Conservation (phyloP, 1,284 basidiomycete species). For the Fistulina hepatica region DNA sequence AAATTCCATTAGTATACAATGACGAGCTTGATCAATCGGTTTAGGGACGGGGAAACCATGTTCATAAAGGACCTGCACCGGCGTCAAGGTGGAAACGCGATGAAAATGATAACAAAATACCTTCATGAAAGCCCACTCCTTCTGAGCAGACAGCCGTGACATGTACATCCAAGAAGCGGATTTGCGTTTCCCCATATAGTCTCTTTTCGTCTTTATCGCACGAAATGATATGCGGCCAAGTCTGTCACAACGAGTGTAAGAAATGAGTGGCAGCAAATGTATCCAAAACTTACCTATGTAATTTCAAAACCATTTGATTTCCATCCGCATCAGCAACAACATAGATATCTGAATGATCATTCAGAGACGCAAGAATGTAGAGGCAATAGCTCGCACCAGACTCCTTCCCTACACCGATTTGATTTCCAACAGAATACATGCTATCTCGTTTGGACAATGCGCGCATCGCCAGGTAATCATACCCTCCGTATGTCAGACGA, state of each 20-base stretch:
- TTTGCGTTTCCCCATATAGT: constrained; percentile 93
- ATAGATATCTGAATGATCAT: constrained; percentile 66
- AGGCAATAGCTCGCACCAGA: constrained; percentile 45
- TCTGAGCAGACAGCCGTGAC: constrained; percentile 91
- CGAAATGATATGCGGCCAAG: constrained; percentile 95
- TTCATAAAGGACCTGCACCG: constrained; percentile 73
- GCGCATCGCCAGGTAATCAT: constrained; percentile 91
- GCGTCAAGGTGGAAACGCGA: not conserved
- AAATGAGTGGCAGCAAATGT: constrained; percentile 1
- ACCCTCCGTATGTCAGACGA: constrained; percentile 93
- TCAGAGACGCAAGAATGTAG: constrained; percentile 1
- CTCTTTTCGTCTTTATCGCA: constrained; percentile 92
- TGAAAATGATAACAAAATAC: constrained; percentile 28
- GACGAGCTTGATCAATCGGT: constrained; percentile 90
- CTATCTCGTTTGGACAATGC: constrained; percentile 86
- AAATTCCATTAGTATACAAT: constrained; percentile 93
- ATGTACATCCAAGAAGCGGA: constrained; percentile 99
- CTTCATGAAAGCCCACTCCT: constrained; percentile 99
- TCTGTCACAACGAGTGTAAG: constrained; percentile 31
- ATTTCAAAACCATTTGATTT: constrained; percentile 81
- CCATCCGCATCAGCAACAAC: constrained; percentile 81
- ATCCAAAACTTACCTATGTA: constrained; percentile 59
- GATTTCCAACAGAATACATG: constrained; percentile 85
- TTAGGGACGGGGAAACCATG: constrained; percentile 89
- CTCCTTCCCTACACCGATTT: constrained; percentile 98